A percentile compares a stretch with the other conserved stretches of the same genome.
These are phyloP conservation scores for Haplosporangium sp. DNA, from an alignment of 371 early-diverging fungal species.

Conservation along the genomic window DNA sequence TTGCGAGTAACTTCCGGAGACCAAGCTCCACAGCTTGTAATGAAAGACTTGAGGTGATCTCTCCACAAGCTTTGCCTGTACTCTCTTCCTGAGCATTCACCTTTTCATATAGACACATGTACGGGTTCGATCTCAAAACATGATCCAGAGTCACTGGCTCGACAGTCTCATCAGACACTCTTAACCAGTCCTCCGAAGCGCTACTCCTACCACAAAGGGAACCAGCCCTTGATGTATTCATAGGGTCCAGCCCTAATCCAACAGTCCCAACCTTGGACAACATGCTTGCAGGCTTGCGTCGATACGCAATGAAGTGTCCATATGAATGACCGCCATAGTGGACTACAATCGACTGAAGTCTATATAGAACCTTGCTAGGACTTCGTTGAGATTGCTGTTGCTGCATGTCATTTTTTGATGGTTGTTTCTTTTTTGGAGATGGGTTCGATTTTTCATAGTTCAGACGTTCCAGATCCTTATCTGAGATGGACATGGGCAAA, in stretches of 20 bases:
- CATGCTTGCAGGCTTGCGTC: constrained; percentile 54
- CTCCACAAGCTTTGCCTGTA: not conserved
- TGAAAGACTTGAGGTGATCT: constrained; percentile 21
- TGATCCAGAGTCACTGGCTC: constrained; percentile 78
- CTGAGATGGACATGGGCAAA: constrained; percentile 56
- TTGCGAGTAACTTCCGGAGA: constrained; percentile 12
- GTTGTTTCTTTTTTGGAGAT: constrained; percentile 7
- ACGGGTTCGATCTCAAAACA: constrained; percentile 83
- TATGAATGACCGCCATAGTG: constrained; percentile 92
- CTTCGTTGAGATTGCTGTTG: constrained; percentile 11
- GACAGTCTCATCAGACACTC: constrained; percentile 92
- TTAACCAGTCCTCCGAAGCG: constrained; percentile 74
- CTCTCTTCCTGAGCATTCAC: constrained; percentile 28
- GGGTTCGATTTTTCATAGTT: constrained; percentile 8
- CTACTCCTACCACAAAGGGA: constrained; percentile 63
- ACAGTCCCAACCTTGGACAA: constrained; percentile 42
- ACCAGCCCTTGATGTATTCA: constrained; percentile 45
- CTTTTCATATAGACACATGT: constrained; percentile 92
- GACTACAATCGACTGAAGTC: constrained; percentile 66
- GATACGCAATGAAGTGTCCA: constrained; percentile 88
- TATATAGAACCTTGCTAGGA: not conserved
- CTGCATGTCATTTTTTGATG: constrained; percentile 1
- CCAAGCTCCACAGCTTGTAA: constrained; percentile 47
- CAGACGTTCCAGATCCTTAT: constrained; percentile 28
- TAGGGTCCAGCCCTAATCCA: constrained; percentile 44